These are phyloP conservation scores for Pestalotiopsis sp. DNA, from an alignment of 2,329 filamentous ascomycete species.

Conservation along the genomic window DNA sequence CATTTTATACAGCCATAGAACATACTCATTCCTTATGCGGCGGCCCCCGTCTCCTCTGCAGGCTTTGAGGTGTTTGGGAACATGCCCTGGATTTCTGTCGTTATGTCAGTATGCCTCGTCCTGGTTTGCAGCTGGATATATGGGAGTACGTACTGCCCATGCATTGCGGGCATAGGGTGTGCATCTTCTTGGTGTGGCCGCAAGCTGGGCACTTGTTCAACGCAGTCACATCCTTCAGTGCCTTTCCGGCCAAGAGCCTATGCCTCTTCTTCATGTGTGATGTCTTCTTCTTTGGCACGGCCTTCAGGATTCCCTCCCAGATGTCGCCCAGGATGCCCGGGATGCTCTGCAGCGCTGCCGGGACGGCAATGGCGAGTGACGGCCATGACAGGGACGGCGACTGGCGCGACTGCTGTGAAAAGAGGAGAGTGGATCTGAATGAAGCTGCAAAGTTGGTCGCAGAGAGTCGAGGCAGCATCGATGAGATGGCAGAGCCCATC, in stretches of 20 bases:
- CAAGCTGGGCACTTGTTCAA: slow-evolving; percentile 90
- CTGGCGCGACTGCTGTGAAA: slow-evolving; percentile 40
- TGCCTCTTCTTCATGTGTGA: slow-evolving; percentile 94
- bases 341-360: slow-evolving; percentile 63
- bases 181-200: slow-evolving; percentile 83
- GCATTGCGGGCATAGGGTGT: slow-evolving; percentile 86
- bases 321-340: slow-evolving; percentile 76
- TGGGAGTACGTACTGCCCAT: slow-evolving; percentile 67
- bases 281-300: slow-evolving; percentile 98
- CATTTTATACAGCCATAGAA: neutral
- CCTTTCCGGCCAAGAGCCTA: slow-evolving; percentile 94
- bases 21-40: slow-evolving; percentile 2
- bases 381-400: slow-evolving; percentile 49
- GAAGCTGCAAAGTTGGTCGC: slow-evolving; percentile 42
- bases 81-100: slow-evolving; percentile 48
- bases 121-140: slow-evolving; percentile 18
- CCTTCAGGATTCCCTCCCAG: slow-evolving; percentile 90
- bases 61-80: slow-evolving; percentile 38
- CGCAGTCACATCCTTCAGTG: slow-evolving; percentile 83
- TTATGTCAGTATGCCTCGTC: slow-evolving; percentile 12
- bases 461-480: slow-evolving; percentile 59
- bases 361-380: slow-evolving; percentile 59
- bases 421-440: slow-evolving; percentile 45
- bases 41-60: slow-evolving; percentile 1
- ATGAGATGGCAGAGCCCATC: slow-evolving; percentile 40